Base-by-base conservation (phyloP, 164 flowering plant genomes). In the Umbellularia californica region DNA sequence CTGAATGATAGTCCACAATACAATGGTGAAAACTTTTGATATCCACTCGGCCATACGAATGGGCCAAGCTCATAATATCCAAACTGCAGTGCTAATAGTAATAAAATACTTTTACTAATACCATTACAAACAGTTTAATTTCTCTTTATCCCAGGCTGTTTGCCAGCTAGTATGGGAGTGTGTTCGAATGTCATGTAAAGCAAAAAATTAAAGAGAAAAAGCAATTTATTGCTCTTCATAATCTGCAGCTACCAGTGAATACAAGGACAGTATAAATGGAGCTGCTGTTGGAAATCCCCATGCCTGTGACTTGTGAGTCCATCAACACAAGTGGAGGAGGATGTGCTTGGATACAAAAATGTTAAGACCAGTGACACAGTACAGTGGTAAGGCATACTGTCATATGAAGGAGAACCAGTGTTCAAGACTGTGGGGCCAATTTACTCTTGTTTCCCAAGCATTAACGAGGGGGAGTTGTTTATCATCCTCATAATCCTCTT, bases 221-320 rank as follows among this genome's bases (percentile, higher is more conserved):
- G 19, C 7, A 62, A 14, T 13, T 6, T 19, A 62, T 5, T 20
- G 24, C 12, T 7, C 47, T 41, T 41, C 47, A 41, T 41, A 41
- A 41, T 41, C 47, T 41, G 47, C 47, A 41, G 10, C 11, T 41
- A 41, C 47, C 35, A 30, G 35, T 41, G 47, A 7, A 5, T 41
- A 41, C 47, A 41, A 41, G 47, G 47, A 41, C 47, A 22, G 58
- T 63, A 77, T 77, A 88, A 33, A 91, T 90, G 13, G 97, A 89
- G 77, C 88, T 74, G 72, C 97, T 95, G 70, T 95, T 91, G 3
- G 97, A 97, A 72, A 92, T 91, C 69, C 97, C 98, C 76, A 75
- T 86, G 3, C 90, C 92, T 22, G 87, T 30, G 35, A 30, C 35
- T 30, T 30, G 35, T 89, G 69, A 90, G 89, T 27, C 98, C 95